These are phyloP conservation scores for Phaeophleospora eucalypticola DNA, from an alignment of 2,329 filamentous ascomycete species.

Conservation along the genomic window DNA sequence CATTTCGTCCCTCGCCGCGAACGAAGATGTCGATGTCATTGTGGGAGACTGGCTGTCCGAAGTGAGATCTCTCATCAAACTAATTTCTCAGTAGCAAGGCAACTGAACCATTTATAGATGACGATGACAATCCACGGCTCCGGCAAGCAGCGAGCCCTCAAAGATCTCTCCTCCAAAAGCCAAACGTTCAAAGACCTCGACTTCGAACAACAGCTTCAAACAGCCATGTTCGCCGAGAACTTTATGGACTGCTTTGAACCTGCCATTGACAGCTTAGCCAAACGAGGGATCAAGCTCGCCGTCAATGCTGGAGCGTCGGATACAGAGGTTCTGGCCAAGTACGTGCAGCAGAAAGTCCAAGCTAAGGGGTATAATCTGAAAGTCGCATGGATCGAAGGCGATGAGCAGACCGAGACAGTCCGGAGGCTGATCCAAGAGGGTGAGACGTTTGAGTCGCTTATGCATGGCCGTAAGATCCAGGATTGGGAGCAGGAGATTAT, in stretches of 20 bases:
- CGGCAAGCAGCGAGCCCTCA: slow-evolving; percentile 14
- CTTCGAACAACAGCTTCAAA: slow-evolving; percentile 13
- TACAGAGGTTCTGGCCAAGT: slow-evolving; percentile 39
- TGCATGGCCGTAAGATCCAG: slow-evolving; percentile 17
- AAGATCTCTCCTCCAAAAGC: slow-evolving; percentile 7
- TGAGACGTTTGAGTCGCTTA: slow-evolving; percentile 13
- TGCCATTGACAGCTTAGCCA: slow-evolving; percentile 36
- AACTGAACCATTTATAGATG: slow-evolving; percentile 29
- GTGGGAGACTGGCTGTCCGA: slow-evolving; percentile 48
- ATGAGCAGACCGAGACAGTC: slow-evolving; percentile 31
- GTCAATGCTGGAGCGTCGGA: slow-evolving; percentile 45
- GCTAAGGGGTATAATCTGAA: slow-evolving; percentile 39
- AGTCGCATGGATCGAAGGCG: slow-evolving; percentile 45
- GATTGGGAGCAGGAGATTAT: slow-evolving; percentile 18
- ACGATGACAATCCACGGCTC: slow-evolving; percentile 47
- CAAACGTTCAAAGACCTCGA: slow-evolving; percentile 5
- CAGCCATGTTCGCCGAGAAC: slow-evolving; percentile 15
- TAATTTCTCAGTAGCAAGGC: neutral
- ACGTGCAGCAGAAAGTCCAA: slow-evolving; percentile 36
- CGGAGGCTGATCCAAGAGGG: slow-evolving; percentile 11
- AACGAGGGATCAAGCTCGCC: slow-evolving; percentile 41
- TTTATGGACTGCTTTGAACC: slow-evolving; percentile 46
- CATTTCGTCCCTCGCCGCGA: slow-evolving; percentile 19
- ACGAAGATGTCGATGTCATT: slow-evolving; percentile 46
- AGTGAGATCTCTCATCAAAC: neutral